Base-by-base conservation (phyloP, 2,329 filamentous ascomycete genomes). In the Botrytis hyacinthi region DNA sequence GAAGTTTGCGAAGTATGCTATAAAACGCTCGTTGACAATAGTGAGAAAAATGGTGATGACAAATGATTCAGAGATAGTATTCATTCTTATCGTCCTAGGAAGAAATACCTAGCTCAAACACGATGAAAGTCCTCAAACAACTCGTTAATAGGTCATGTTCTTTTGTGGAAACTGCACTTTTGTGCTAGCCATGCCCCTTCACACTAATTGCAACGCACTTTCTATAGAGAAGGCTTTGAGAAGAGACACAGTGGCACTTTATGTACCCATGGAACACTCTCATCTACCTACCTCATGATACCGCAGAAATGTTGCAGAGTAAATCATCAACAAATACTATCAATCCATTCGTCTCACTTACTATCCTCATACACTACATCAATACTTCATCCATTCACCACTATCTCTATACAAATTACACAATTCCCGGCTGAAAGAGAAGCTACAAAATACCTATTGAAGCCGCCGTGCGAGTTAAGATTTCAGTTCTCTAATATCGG, bases 371-470 rank as follows among this genome's bases (percentile, higher is more conserved):
- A 16, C 2, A 18, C 3, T 6, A n/a, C 1, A 29, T n/a, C 2
- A 29, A 29, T 8, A 29, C 1, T 29, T 6, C 51, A 54, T 7
- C 8, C 5, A n/a, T 54, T 29, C 26, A 16, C 14, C 14, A n/a
- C 51, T 0, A 29, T 29, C 26, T 7, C 9, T 1, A 26, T 54
- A 0, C 2, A n/a, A 3, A 54, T 54, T 54, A 0, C 12, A 54
- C 2, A n/a, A 1, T 12, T 4, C 5, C 14, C 12, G 1, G 0
- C 5, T 3, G 0, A 14, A n/a, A 1, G 26, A 14, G 3, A 54
- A 51, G 6, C 0, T 3, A 29, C 14, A 54, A 54, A 14, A 18
- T 18, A 54, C 0, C n/a, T 29, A 29, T 29, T 4, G 18, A 29
- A 54, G n/a, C 8, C n/a, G 0, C 51, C 16, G n/a, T 7, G 14